phyloP scores from a whole-genome alignment of 768 basidiomycete genomes.

The Kwoniella mangroviensis region DNA sequence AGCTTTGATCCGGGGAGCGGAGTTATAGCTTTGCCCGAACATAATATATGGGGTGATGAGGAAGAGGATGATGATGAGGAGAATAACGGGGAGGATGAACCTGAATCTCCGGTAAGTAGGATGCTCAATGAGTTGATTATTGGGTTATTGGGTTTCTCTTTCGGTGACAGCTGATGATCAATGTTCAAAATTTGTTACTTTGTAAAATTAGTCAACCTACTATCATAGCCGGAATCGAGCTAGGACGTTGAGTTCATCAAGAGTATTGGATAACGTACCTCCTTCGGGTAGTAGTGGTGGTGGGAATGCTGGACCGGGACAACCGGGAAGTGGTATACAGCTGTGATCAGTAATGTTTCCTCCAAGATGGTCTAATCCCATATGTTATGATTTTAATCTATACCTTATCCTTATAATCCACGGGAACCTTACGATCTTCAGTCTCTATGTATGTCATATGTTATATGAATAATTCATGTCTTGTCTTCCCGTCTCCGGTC shows the following conservation, averaged over 20 bases:
- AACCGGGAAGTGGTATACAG: background rate
- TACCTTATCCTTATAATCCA: background rate
- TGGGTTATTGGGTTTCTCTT: too few species aligned
- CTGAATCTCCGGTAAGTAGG: conserved; percentile 38
- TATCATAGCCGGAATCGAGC: conserved; percentile 28
- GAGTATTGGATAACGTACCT: conserved; percentile 1
- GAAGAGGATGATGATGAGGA: conserved; percentile 65
- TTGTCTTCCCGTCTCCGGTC: background rate
- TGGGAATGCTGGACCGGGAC: conserved; percentile 1
- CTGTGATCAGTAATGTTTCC: too few species aligned
- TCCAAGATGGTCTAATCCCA: background rate
- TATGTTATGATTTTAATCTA: background rate
- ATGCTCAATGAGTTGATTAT: too few species aligned
- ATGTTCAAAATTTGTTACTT: background rate
- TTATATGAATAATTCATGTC: background rate
- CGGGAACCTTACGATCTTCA: background rate
- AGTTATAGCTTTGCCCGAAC: conserved; percentile 84
- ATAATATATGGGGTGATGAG: conserved; percentile 58
- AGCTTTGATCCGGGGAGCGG: conserved; percentile 87
- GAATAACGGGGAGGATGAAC: conserved; percentile 63
- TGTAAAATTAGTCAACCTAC: conserved; percentile 36
- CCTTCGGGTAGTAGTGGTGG: background rate
- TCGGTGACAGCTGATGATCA: conserved; percentile 3
- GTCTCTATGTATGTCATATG: background rate
- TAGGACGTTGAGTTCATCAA: conserved; percentile 12